Base-by-base conservation (phyloP, 2,329 filamentous ascomycete species). In the Colletotrichum coccodes region DNA sequence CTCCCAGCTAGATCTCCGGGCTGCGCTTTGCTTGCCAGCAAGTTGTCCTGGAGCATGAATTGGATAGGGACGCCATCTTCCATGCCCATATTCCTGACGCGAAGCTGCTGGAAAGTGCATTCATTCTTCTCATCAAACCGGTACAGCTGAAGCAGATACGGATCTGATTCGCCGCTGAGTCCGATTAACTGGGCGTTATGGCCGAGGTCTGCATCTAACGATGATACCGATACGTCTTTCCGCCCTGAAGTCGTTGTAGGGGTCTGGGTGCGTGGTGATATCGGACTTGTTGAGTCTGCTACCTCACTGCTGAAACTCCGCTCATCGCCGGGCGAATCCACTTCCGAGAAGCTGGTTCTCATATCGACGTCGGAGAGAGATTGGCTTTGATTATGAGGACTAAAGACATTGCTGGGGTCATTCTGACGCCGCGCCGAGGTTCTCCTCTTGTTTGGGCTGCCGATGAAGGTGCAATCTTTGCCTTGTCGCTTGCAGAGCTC, bases 11-110 rank as follows among this genome's bases (percentile, higher is more conserved):
- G 47, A 2, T 42, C 52, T 2, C 60, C 64, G 1, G 64, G 64
- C 9, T 68, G 42, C 23, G 64, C 64, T 32, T 57, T 63, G 30
- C 52, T 68, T 4, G 64, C 60, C 4, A 64, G 23, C 18, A 44
- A 68, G 36, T 68, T 68, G 36, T 23, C 42, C 18, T 68, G 64
- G 3, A 68, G 16, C 64, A 68, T 68, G 14, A 68, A 68, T n/a
- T 68, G 64, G 3, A 57, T 46, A 4, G 64, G 64, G 1, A 64
- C 38, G 1, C 64, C 64, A 18, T 68, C 36, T 12, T 68, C 53
- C 18, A 52, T 42, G 3, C 60, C 64, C 60, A 68, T 63, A 18
- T 53, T 68, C 3, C 64, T 50, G 30, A 68, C 64, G 12, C 30
- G 64, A 16, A 68, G 18, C 12, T 68, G 64, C n/a, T 58, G 64